Evolutionary conservation across 164 flowering plant species (phyloP), one percentile per base, ranked within the genome.

Genomic region (Magnolia sinica): DNA sequence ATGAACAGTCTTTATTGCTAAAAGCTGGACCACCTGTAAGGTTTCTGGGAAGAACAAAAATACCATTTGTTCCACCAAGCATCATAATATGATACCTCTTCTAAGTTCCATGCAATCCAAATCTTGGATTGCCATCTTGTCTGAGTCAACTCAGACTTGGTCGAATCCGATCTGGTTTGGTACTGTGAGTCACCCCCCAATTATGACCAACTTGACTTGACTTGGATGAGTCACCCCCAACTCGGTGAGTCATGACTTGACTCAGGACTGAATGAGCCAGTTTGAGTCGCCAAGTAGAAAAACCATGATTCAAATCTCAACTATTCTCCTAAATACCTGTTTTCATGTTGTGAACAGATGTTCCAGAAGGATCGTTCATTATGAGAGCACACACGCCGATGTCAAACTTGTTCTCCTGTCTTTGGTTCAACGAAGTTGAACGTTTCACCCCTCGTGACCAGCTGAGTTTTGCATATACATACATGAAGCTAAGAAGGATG

Each of bases 401-500:
- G 97, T 92, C 98, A 77, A 96, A 96, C 75, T 81, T 96, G 85
- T 96, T 96, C 80, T 91, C 97, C 37, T 96, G 99, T 82, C 99
- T 96, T 75, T 96, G 99, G 99, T 96, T 92, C 80, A 96, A 92
- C 75, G 99, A 96, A 81, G 97, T 96, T 68, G 97, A 94, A 0
- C 89, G 98, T 27, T 96, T 96, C 80, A 96, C 99, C 58, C 91
- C 98, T 29, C 92, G 99, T 50, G 99, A 96, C 84, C 99, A 96
- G 83, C 89, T 96, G 45, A 96, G 99, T 79, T 96, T 96, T 82
- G 98, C 96, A 49, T 95, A 91, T 71, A 89, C 97, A 63, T 91
- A 89, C 80, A 88, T 87, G 82, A 95, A 95, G 84, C 73, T 95
- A 82, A 90, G 89, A 77, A 88, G 85, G 87, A 89, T 79, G 83